Evolutionary conservation across 352 stramenopile genomes (phyloP), one percentile per base, ranked within the genome.

Genomic region (Phytophthora chlamydospora): DNA sequence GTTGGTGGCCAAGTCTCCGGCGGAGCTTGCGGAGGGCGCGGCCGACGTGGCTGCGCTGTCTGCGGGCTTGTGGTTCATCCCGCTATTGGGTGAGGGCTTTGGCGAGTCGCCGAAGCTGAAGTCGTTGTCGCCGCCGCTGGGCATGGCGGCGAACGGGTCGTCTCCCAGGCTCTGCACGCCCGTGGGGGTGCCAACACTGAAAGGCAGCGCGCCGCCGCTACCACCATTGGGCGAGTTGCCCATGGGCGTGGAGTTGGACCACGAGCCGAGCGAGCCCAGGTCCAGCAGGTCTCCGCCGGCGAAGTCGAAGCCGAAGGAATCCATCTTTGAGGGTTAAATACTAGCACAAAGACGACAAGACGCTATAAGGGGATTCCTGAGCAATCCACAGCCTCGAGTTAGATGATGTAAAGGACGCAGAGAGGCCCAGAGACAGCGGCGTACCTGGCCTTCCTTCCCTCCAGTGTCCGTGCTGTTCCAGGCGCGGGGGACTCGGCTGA

Each of bases 241-340:
- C 39, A 93, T 76, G 14, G 85, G 77, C 11, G 85, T 87, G 54
- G 61, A 83, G 47, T 79, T 80, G 33, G 75, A 77, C 83, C 83
- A 94, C 35, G 80, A 83, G 46, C 81, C 81, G 10, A 90, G 68
- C 12, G 83, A 90, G 50, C 81, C 80, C 16, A 94, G 74, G 47
- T 94, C 85, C 19, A 94, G 74, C 36, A 92, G 71, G 50, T 94
- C 83, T 45, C 80, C 73, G 24, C 81, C 80, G 32, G 71, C 62
- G 58, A 94, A 92, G 63, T 94, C 85, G 61, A 94, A 94, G 43
- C 85, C 83, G 60, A 94, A 91, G 33, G 85, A 94, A 68, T 94
- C 85, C 85, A 94, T 94, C 8, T 46, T 19, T 17, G 47, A 8
- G 5, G 27, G 45, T 69, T 69, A 71, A 78, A 78, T 78, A 78